Evolutionary conservation across 768 basidiomycete species (phyloP), one percentile per base, ranked within the genome.

Genomic region (Suillus alpinus): DNA sequence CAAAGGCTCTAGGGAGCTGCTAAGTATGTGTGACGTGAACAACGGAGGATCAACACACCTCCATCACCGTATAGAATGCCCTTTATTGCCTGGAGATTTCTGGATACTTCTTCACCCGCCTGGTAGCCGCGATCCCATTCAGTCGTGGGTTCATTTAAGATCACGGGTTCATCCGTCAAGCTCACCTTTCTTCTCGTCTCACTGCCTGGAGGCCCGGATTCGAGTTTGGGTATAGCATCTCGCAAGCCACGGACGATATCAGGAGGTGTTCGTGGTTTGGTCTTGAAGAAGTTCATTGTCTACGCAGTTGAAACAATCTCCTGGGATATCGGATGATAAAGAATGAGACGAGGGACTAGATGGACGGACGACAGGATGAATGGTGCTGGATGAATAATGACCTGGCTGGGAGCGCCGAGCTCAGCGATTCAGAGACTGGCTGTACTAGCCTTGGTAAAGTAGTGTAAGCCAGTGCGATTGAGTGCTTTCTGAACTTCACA

Each of bases 241-340:
- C 87, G 82, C 52, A 95, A 80, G 53, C 88, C 84, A 49, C 89
- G 84, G 36, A 96, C 91, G 65, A 95, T 83, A 70, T 97, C 94
- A 51, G 92, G 86, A 8, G 95, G 95, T 37, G 91, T 90, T 70
- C 92, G 82, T 47, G 85, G 87, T 73, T 93, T 95, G 23, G 91
- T 87, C 80, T 93, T 94, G 87, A 96, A 96, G 80, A 96, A 95
- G 77, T 95, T 95, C 94, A 96, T 95, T 37, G 49, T 43, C 39
- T 20, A 26, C 10, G 4, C 23, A 18, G 18, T 41, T 46, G 18
- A 34, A 34, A 57, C 53, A 34, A 62, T 43, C 37, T 51, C 23
- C 51, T 59, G 55, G 6, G 58, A 56, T 34, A 29, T 23, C 16
- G 26, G 47, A 56, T 6, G 46, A 55, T 36, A n/a, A 18, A 34